Percentiles rank a stretch among this genome's conserved stretches.
These are phyloP conservation scores for Aspergillus cejpii DNA, from an alignment of 2,329 filamentous ascomycete species.

Conservation along the genomic window DNA sequence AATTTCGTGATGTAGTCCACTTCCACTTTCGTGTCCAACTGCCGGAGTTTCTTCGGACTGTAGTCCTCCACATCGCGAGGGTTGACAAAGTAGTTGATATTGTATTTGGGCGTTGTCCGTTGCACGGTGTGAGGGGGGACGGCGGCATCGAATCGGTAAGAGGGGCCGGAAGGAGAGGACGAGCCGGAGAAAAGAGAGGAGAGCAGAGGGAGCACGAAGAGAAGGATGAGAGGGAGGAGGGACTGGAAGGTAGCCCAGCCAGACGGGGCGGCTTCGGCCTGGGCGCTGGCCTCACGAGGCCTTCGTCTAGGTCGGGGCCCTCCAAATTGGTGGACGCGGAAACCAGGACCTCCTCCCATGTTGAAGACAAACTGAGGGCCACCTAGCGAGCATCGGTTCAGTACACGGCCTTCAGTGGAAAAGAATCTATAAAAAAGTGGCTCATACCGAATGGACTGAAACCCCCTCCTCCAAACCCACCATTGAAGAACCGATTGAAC, in stretches of 20 bases:
- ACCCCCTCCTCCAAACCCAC: constrained; percentile 52
- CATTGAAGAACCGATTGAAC: constrained; percentile 94
- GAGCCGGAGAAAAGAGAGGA: constrained; percentile 66
- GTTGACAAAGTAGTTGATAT: constrained; percentile 79
- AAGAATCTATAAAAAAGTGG: background rate
- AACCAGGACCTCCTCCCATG: constrained; percentile 80
- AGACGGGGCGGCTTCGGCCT: constrained; percentile 47
- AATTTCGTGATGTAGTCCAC: constrained; percentile 62
- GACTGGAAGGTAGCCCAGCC: constrained; percentile 57
- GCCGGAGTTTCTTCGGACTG: constrained; percentile 59
- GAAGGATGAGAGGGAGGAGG: constrained; percentile 77
- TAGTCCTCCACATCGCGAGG: constrained; percentile 68
- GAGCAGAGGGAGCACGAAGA: constrained; percentile 79
- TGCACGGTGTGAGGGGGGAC: constrained; percentile 65
- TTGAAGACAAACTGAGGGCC: constrained; percentile 94
- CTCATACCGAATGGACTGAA: constrained; percentile 61
- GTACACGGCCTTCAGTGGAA: constrained; percentile 14
- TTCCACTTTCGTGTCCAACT: constrained; percentile 74
- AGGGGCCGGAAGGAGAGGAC: constrained; percentile 54
- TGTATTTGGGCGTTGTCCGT: constrained; percentile 62
- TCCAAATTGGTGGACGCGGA: constrained; percentile 93
- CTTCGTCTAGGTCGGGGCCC: constrained; percentile 69
- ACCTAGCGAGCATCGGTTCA: constrained; percentile 29
- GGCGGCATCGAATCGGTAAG: constrained; percentile 68
- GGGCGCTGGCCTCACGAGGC: constrained; percentile 58